Evolutionary conservation across 1,284 basidiomycete species (phyloP), one percentile per base, ranked within the genome.

Genomic region (Heterobasidion parviporum): DNA sequence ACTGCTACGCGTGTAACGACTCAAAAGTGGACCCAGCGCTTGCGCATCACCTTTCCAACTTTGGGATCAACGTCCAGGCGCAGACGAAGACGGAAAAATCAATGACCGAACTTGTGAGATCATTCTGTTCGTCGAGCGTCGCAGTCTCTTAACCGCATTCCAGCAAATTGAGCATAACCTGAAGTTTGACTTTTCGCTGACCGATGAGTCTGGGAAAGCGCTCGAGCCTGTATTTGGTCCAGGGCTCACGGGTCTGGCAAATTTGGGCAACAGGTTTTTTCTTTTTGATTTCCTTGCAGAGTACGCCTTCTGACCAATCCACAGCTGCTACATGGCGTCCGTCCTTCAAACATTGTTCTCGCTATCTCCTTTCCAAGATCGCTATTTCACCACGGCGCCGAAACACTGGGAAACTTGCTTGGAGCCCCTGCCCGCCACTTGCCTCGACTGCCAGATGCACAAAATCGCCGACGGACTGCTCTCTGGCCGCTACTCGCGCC

Each of bases 81-180:
- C 87, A 93, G 66, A 86, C 76, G 32, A 99, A 99, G 74, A 99
- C 95, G 0, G 94, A 98, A 68, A 98, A 98, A 74, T 94, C 86
- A 54, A 94, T 98, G 88, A 97, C 95, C 0, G 96, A 99, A 67
- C 76, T 99, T 56, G 92, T 93, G 58, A 59, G 82, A 54, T 8
- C 3, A 6, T 35, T 0, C 18, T 47, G 12, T n/a, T 26, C 26
- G 36, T 8, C 35, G 43, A 54, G 26, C 14, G 3, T 6, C 6
- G n/a, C 10, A n/a, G 12, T 2, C 20, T n/a, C n/a, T 33, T 14
- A 15, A n/a, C 26, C 1, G 15, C 53, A 59, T 41, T 50, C 6
- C 60, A 92, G 90, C 93, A 98, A 89, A 89, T 98, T 64, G 95
- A 98, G 68, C 94, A 98, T 65, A 99, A 99, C 66, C 76, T 98